Evolutionary conservation across 2,329 filamentous ascomycete species (phyloP), one percentile per base, ranked within the genome.

Genomic region (Ophiostoma quercus): DNA sequence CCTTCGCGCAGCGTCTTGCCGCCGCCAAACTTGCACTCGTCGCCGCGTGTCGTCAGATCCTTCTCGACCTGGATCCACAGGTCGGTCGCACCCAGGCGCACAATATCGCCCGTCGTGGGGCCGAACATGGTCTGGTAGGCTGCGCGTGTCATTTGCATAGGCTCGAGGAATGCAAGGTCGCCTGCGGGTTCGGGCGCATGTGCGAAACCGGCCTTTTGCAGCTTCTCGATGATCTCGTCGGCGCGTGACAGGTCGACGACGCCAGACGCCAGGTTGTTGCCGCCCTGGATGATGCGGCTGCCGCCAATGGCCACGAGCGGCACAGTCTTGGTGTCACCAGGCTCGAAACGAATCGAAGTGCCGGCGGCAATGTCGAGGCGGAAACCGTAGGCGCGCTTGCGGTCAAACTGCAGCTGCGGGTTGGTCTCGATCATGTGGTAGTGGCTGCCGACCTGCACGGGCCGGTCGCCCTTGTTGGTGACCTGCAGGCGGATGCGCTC

Each of bases 391-490:
- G 93, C 87, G 74, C 87, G 87, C 67, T 87, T 82, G 34, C 94
- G 91, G 79, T 98, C 94, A 78, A 98, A 98, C 72, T 91, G 87
- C 67, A 98, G 85, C 78, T 92, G 87, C 0, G 93, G 92, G 79
- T 98, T 98, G n/a, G 89, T 90, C 82, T 98, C 94, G 76, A 96
- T 88, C 78, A 98, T 96, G 80, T 97, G 94, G 79, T 97, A 98
- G 80, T 98, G 94, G 41, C 92, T 96, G 41, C 94, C 94, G 71
- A 94, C 90, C 83, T 97, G 94, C 72, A 97, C 90, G 1, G 94
- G 94, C 41, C 94, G 84, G 79, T 98, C 94, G 7, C 94, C 94
- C 75, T 86, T 91, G 79, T 92, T 97, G 73, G 89, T 93, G 57
- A 98, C 92, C 76, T 84, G 88, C 54, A 98, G 81, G 71, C 81